Base-by-base conservation (phyloP, 495 filamentous ascomycete species). In the Filosporella fistucella region DNA sequence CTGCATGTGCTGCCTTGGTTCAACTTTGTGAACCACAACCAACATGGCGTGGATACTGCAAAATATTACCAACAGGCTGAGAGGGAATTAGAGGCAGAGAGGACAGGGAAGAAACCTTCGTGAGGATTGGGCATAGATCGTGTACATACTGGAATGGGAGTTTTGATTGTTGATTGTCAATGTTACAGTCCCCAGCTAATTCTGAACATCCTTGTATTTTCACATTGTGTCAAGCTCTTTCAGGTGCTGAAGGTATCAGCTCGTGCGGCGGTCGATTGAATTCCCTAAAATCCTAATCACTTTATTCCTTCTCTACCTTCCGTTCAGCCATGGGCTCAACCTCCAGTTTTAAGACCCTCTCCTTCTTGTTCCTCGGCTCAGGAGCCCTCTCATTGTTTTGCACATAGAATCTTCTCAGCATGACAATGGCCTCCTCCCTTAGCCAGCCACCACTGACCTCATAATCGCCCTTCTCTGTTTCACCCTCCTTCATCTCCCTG, bases 21-120 rank as follows among this genome's bases (percentile, higher is more conserved):
- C 73, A 98, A 98, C 72, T 79, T 96, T 66, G 91, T 96, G 51
- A 96, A 98, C 65, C 93, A 98, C 69, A 84, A 81, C 57, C 89
- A 96, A 77, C 93, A 98, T 65, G 93, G 93, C 54, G 86, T 98
- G 45, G 94, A 98, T 66, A 98, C 93, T 22, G 88, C 89, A 47
- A 98, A 98, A 70, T 98, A 98, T 71, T 98, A 96, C 68, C 81
- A 81, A 63, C 86, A 91, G 64, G 93, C 93, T n/a, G 93, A 98
- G 69, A 75, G 82, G 56, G 93, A 98, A 60, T 69, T 98, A 52
- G 93, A 95, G 67, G 84, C 78, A 22, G 89, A 95, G 72, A 62
- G 69, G 29, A 14, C 17, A 22, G 53, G 52, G 23, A 49, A 47
- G 42, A 29, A 37, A n/a, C n/a, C n/a, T n/a, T n/a, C n/a, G n/a